Evolutionary conservation across 768 basidiomycete species (phyloP).

Genomic region (Podaxis pistillaris): DNA sequence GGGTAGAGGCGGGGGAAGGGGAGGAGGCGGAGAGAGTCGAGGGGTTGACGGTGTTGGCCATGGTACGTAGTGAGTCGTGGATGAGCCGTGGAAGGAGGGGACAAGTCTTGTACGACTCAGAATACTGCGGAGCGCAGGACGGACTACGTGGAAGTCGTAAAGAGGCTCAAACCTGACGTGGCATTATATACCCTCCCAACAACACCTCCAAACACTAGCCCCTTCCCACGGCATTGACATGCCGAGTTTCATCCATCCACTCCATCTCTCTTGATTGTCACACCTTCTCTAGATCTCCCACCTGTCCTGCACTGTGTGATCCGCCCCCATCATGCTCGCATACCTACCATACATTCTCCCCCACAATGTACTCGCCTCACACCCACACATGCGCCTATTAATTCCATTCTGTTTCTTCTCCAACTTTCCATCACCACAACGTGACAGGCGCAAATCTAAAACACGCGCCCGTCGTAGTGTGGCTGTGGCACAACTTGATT

Average conservation of each 20-base stretch:
- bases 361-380: too few species aligned
- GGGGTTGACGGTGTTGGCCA: slow-evolving; percentile 25
- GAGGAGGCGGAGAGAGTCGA: slow-evolving; percentile 30
- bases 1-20: slow-evolving; percentile 24
- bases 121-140: slow-evolving; percentile 37
- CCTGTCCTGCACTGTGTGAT: not conserved
- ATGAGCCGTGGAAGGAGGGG: slow-evolving; percentile 11
- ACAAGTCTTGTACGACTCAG: slow-evolving; percentile 12
- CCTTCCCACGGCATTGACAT: not conserved
- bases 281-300: not conserved
- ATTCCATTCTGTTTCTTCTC: too few species aligned
- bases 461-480: not conserved
- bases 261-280: not conserved
- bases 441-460: too few species aligned
- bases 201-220: not conserved
- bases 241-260: not conserved
- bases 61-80: slow-evolving; percentile 9
- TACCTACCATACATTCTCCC: too few species aligned
- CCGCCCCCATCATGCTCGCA: not conserved
- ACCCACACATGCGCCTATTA: too few species aligned
- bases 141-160: slow-evolving; percentile 34
- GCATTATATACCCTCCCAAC: slow-evolving; percentile 17
- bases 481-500: not conserved
- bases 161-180: slow-evolving; percentile 21
- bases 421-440: too few species aligned